Evolutionary conservation across 2,329 filamentous ascomycete genomes (phyloP), one percentile per base, ranked within the genome.

Genomic region (Trichoderma sp.): DNA sequence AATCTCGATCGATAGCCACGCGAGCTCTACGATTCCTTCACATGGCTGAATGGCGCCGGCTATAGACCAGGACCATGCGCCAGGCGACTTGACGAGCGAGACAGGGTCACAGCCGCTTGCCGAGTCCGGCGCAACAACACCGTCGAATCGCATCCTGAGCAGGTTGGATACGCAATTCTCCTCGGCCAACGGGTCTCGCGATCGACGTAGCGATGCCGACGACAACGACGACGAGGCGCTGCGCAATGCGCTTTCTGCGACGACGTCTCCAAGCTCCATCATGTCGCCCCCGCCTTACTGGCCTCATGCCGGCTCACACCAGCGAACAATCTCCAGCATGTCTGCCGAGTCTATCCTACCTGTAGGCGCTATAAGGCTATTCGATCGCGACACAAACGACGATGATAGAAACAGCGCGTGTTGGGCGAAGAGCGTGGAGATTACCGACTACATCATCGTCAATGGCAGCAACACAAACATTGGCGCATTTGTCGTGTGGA

Each of bases 401-500:
- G 84, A 88, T 76, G 87, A 87, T 68, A 84, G 87, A 76, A 90
- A 89, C 81, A 87, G 85, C 76, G 90, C 89, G 14, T 93, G 91
- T 83, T 93, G 91, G 91, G 91, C 91, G 35, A 89, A 87, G 83
- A 91, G 89, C 81, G 91, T 92, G 72, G 86, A 89, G 78, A 87
- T 93, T 59, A 85, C 87, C 50, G 89, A 90, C 80, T 85, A 89
- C 81, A 88, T 89, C 12, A 79, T 90, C 24, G 87, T 93, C 63
- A 89, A 91, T 76, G 87, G 89, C 68, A 88, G 88, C 77, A 83
- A 87, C 45, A 89, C 87, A 16, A 90, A 87, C 78, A 88, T 91
- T 33, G 96, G 96, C n/a, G 94, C 95, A 2, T 99, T 98, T 85
- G 94, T 98, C 1, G 95, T 98, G 8, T 99, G 94, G 94, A 97